Base-by-base conservation (phyloP, 169 alveolate genomes). In the Cryptosporidium baileyi region DNA sequence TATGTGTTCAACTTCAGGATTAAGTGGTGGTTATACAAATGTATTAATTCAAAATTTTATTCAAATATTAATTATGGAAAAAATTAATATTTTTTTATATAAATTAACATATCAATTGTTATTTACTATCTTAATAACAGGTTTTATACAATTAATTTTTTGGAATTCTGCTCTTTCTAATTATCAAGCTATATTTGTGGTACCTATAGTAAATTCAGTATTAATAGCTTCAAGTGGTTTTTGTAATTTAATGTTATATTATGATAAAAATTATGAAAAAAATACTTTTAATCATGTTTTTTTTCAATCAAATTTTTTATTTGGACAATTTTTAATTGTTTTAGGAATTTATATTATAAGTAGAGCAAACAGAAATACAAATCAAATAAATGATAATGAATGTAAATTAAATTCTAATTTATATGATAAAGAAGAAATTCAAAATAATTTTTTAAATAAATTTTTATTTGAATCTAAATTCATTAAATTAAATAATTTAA, bases 171-270 rank as follows among this genome's bases (percentile, higher is more conserved):
- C 61, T 32, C 43, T 74, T 34, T 74, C 85, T 30, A 74, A 59
- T 36, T 74, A 26, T 59, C 74, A 74, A 36, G 85, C 85, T 17
- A 74, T 74, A 51, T 74, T 38, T 74, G 85, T 57, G 13, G 85
- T 74, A 4, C 85, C 85, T 11, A 74, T 74, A 52, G 59, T 74
- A 22, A 74, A 74, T 54, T 74, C 85, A 36, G 74, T 74, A 38
- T 74, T 74, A 57, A 74, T 74, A 38, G 67, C 85, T 32, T 54
- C 74, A 5, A 57, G 85, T 38, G 85, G 85, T 9, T 74, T 74
- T 17, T 74, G 85, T 41, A 74, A 57, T 41, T 54, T 74, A 57
- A 57, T 57, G 51, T 59, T 74, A 41, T 74, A 74, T 57, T 54
- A 74, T 57, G 67, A 74, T 38, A 41, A 44, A 9, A 26, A 19